Evolutionary conservation across 176 grass and related monocot genomes (phyloP), one percentile per base, ranked within the genome.

Genomic region (Poa pratensis): DNA sequence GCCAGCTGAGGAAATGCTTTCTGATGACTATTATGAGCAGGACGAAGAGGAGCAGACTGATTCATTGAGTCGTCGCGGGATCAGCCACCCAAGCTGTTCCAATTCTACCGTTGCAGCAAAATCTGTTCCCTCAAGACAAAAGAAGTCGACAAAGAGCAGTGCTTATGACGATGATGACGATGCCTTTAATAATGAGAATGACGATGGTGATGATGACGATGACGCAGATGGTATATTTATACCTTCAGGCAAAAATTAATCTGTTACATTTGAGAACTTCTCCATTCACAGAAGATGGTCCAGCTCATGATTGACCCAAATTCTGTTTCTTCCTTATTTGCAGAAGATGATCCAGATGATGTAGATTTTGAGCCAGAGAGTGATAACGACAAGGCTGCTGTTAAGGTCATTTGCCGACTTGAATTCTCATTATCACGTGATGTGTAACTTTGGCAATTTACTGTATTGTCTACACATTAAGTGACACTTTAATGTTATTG

Each of bases 331-430:
- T 87, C 23, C 28, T 75, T 94, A 30, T 86, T 79, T 92, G 40
- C 82, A 99, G 96, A 94, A 81, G 96, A 99, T 88, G 96, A 99
- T 89, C 93, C 96, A 42, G 96, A 92, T 74, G 96, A 99, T 69
- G 90, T 80, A 91, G 96, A 99, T 89, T 99, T 99, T 89, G 96
- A 99, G 76, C 96, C 96, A 66, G 96, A 99, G 65, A 94, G 88
- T 72, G 93, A 99, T 83, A 81, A 83, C 1, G 93, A 90, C n/a
- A 99, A 94, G 84, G 84, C 83, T 77, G 77, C 83, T 85, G 88
- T 90, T n/a, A 93, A 93, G 91, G 94, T 91, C 80, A 50, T 81
- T 78, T 85, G 58, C 76, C 85, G 30, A 58, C 77, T 88, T 77
- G 30, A 68, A 20, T 81, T 18, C 17, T 76, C 20, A 14, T 12